Evolutionary conservation across 495 filamentous ascomycete species (phyloP).

Genomic region (Penicillium lagena): DNA sequence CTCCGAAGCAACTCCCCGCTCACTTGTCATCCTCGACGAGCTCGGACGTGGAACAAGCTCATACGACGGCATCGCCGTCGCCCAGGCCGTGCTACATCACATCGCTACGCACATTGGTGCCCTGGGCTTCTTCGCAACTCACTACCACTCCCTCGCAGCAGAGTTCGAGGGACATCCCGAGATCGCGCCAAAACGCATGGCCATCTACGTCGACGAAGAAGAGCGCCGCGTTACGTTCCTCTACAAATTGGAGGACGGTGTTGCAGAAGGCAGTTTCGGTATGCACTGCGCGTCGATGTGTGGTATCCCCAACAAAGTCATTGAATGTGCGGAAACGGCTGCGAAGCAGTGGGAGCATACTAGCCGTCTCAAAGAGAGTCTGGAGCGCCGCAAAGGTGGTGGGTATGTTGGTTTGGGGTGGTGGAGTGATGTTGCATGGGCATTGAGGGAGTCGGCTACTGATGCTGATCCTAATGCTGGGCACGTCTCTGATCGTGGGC

Average conservation of each 20-base stretch:
- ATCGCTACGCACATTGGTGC: conserved; percentile 90
- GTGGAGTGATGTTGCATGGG: conserved; percentile 85
- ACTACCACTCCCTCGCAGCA: conserved; percentile 88
- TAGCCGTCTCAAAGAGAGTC: conserved; percentile 75
- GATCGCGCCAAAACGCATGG: conserved; percentile 80
- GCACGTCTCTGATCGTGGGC: conserved; percentile 38
- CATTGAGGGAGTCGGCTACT: conserved; percentile 52
- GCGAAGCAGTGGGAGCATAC: conserved; percentile 96
- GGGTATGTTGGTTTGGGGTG: conserved; percentile 80
- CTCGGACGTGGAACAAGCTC: conserved; percentile 89
- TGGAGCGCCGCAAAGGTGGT: conserved; percentile 70
- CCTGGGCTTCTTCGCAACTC: conserved; percentile 94
- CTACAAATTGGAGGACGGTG: conserved; percentile 90
- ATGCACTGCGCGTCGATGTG: conserved; percentile 99
- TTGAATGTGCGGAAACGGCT: conserved; percentile 82
- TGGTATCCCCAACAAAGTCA: conserved; percentile 76
- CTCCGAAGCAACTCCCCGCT: conserved; percentile 87
- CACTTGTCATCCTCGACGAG: conserved; percentile 96
- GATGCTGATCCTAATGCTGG: conserved; percentile 38
- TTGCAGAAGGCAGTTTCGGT: conserved; percentile 95
- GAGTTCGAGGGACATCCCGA: conserved; percentile 89
- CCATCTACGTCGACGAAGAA: conserved; percentile 86
- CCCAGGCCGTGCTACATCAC: conserved; percentile 93
- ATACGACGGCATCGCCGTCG: conserved; percentile 94
- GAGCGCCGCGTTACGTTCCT: conserved; percentile 82